Base-by-base conservation (phyloP, 306 rosid genomes). In the Prunus salicina region DNA sequence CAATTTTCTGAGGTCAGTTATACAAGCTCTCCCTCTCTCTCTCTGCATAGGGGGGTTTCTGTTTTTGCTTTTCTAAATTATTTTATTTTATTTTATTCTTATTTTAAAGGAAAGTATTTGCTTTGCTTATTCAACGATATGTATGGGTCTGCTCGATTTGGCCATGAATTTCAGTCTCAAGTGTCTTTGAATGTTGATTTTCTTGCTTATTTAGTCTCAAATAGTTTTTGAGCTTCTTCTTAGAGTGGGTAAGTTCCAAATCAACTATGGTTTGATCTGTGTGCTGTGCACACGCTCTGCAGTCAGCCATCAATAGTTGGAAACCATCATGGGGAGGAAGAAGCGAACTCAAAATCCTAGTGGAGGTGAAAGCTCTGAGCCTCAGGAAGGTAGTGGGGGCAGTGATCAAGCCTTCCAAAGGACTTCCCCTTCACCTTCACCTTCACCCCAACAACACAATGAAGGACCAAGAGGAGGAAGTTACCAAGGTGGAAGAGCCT, bases 291-390 rank as follows among this genome's bases (percentile, higher is more conserved):
- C 27, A 2, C 25, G 15, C 11, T 62, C 11, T 7, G 69, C 25
- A 64, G 22, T 0, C 46, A 64, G 22, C 2, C 24, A 64, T 30
- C 20, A 15, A 0, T 13, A 7, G 3, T 71, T 18, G 45, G 13
- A 47, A 25, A 51, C 30, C 52, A 20, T 72, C 56, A 95, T 95
- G 97, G 96, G 80, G 28, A 92, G 90, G 76, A 95, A 95, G 88
- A 90, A 28, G 80, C 79, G 90, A 81, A 76, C 92, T n/a, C 97
- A 92, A 56, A 76, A 61, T 65, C 81, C 93, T 0, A 38, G 88
- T 60, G 96, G 85, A 38, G 90, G 90, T 27, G 97, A 92, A 64
- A 67, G 86, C 79, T 89, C 96, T 3, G 96, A 88, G 80, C 18
- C 82, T 74, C 87, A 79, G 57, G 81, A 81, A 69, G 86, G 74